Evolutionary conservation across 2,329 filamentous ascomycete species (phyloP), one percentile per base, ranked within the genome.

Genomic region (Phyllosticta ampelicida): DNA sequence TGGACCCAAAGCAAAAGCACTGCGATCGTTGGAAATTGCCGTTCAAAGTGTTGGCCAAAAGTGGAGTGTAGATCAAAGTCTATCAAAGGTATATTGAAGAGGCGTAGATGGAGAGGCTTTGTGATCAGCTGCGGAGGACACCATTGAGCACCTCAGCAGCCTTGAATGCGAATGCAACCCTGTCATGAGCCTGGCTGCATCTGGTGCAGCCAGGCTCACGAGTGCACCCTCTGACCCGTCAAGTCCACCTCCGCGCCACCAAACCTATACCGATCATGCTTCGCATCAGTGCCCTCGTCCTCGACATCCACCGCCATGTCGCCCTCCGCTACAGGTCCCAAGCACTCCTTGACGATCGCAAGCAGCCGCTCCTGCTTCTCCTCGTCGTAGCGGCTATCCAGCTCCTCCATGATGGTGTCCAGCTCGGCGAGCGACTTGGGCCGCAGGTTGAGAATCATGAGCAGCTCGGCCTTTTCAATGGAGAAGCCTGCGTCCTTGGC

Each of bases 391-490:
- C 71, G 65, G 1, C 62, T 56, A 2, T 64, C 65, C 61, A 70
- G 68, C 62, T 73, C 71, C 54, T 73, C 70, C 28, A 72, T 63
- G 9, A 73, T 63, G 20, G 71, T 28, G 21, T 71, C 68, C 0
- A 73, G 59, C 63, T 66, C 67, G 18, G 70, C 64, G 29, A 66
- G 62, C 6, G 65, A 68, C 5, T 55, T 64, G 0, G 71, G 70
- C 1, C 68, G 61, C 57, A 72, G 51, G 53, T 73, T 72, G 55
- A 70, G 69, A 9, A 73, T 62, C 61, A 71, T 69, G n/a, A 73
- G 61, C 60, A 70, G 71, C 64, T 73, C 71, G 0, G 68, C 68
- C 56, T 72, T 71, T 48, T 72, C 71, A 16, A 73, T 59, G 0
- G 53, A 29, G 51, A 58, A 54, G 59, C 51, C 55, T 9, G 59